Evolutionary conservation across 768 basidiomycete genomes (phyloP).

Genomic region (Suillus americanus): DNA sequence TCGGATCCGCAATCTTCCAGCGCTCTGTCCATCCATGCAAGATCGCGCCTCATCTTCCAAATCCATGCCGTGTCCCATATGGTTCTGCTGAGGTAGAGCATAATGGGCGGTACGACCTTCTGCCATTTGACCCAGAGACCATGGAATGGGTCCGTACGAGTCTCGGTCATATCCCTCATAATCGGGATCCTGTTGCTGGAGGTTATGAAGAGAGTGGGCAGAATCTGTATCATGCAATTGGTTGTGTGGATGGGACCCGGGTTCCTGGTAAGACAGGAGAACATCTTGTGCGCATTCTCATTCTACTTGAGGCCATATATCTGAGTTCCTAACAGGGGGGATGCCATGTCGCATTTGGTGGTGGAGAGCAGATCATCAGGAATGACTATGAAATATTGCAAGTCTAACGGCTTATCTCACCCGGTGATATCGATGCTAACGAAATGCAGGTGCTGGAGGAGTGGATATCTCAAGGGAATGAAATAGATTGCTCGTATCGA

Average conservation of each 20-base stretch:
- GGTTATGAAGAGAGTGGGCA: constrained; percentile 71
- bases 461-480: background rate
- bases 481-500: background rate
- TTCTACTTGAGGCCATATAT: background rate
- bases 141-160: constrained; percentile 78
- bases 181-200: constrained; percentile 63
- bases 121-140: constrained; percentile 61
- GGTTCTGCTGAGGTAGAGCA: constrained; percentile 63
- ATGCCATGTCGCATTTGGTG: constrained; percentile 40
- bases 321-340: constrained; percentile 32
- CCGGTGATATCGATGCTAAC: background rate
- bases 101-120: constrained; percentile 67
- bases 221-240: constrained; percentile 70
- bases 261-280: constrained; percentile 77
- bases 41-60: constrained; percentile 60
- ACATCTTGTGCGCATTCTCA: constrained; percentile 54
- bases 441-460: constrained; percentile 38
- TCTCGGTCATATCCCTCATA: constrained; percentile 57
- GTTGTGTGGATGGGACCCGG: constrained; percentile 44
- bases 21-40: constrained; percentile 83
- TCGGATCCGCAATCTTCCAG: constrained; percentile 71
- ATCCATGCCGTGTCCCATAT: constrained; percentile 55
- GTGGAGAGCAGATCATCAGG: constrained; percentile 36
- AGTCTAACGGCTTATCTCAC: constrained; percentile 13
- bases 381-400: constrained; percentile 46